Evolutionary conservation across 495 filamentous ascomycete species (phyloP), one percentile per base, ranked within the genome.

Genomic region (Saxophila tyrrhenica): DNA sequence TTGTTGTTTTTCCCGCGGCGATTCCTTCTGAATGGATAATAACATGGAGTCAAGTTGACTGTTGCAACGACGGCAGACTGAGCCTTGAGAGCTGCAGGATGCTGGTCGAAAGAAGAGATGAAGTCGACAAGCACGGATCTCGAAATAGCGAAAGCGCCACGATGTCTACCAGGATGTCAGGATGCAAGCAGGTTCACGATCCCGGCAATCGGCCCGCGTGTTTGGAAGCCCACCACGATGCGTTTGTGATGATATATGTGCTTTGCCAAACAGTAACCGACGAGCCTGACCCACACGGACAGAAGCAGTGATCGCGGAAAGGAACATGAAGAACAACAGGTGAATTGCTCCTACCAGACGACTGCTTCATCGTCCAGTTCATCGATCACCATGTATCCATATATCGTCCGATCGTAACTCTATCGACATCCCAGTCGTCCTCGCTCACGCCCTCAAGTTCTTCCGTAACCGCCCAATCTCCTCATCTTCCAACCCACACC

Each of bases 401-500:
- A 5, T 35, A 35, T 35, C 29, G 13, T 35, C 29, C 13, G 13
- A 35, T 35, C 17, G 17, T 25, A 20, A 48, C 25, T 9, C 16
- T 16, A 48, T 48, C 16, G 21, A 24, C 21, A n/a, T 24, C 16
- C 16, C 21, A 24, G 25, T 24, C n/a, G 9, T 24, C 46, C 29
- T 13, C 29, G 13, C 29, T 35, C 29, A 35, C 29, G 29, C 29
- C 29, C 29, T 35, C 41, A 65, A 25, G 55, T 78, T 81, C 53
- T 61, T 64, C 48, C 67, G 65, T 39, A 84, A 66, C 54, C 59
- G 69, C 56, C 67, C 64, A 3, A 85, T 62, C 25, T 73, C 71
- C 20, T 75, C 74, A 21, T 64, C 67, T 1, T 72, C 73, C 19
- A 85, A 65, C n/a, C 74, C 68, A 60, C 79, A 78, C 39, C 74